phyloP scores from a whole-genome alignment of 2,329 filamentous ascomycete genomes.

The Fusarium siculi region DNA sequence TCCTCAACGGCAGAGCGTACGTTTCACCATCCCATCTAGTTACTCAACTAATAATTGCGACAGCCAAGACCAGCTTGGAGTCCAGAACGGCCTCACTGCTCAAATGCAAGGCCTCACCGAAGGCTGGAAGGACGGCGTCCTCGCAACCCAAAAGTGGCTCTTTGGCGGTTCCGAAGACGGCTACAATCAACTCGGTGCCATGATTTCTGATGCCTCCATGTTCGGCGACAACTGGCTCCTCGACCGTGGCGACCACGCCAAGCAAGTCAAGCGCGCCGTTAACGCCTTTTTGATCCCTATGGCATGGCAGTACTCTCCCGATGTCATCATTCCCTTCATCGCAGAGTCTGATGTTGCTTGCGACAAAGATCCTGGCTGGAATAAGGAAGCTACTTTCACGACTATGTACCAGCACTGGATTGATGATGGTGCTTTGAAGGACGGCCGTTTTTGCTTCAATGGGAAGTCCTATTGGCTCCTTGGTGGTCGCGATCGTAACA shows the following conservation, averaged over 20 bases:
- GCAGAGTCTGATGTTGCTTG: slow-evolving; percentile 15
- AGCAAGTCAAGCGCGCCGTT: slow-evolving; percentile 15
- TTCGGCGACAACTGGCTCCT: slow-evolving; percentile 22
- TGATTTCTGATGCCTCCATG: slow-evolving; percentile 26
- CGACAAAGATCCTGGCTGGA: slow-evolving; percentile 21
- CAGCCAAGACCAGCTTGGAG: slow-evolving; percentile 20
- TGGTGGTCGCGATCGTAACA: neutral
- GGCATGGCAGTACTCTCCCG: slow-evolving; percentile 26
- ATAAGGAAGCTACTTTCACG: slow-evolving; percentile 7
- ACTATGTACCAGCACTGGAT: neutral
- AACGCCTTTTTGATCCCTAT: slow-evolving; percentile 23
- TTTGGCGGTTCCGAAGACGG: slow-evolving; percentile 16
- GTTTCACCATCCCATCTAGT: neutral
- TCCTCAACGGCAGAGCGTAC: slow-evolving; percentile 11
- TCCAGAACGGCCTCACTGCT: slow-evolving; percentile 16
- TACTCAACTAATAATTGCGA: neutral
- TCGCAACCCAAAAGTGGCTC: slow-evolving; percentile 19
- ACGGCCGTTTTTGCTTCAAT: slow-evolving; percentile 9
- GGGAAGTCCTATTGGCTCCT: slow-evolving; percentile 22
- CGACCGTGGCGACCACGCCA: slow-evolving; percentile 14
- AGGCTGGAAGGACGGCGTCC: slow-evolving; percentile 20
- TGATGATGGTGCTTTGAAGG: neutral
- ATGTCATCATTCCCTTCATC: slow-evolving; percentile 17
- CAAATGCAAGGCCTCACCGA: slow-evolving; percentile 22
- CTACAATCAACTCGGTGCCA: slow-evolving; percentile 7